These are phyloP conservation scores for Aspergillus hancockii DNA, from an alignment of 495 filamentous ascomycete species.

Conservation along the genomic window DNA sequence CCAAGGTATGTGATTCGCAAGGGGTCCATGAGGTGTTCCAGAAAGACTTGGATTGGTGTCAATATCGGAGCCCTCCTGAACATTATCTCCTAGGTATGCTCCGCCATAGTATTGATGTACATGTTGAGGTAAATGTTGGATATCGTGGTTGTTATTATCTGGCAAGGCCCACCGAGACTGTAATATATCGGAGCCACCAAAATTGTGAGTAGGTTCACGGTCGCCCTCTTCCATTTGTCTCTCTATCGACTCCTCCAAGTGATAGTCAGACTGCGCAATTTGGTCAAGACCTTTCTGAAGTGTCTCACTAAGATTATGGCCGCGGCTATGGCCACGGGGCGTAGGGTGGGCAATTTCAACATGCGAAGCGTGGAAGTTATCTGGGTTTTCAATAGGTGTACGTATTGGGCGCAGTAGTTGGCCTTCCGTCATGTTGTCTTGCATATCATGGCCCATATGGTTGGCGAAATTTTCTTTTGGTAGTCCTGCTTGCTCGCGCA, in stretches of 20 bases:
- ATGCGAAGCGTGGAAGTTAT: constrained; percentile 49
- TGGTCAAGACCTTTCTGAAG: constrained; percentile 82
- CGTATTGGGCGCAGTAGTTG: constrained; percentile 31
- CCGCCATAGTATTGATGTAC: constrained; percentile 40
- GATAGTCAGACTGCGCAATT: constrained; percentile 70
- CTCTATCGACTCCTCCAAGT: constrained; percentile 72
- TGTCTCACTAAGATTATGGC: constrained; percentile 67
- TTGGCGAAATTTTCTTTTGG: constrained; percentile 29
- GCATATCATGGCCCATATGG: constrained; percentile 24
- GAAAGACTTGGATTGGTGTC: constrained; percentile 76
- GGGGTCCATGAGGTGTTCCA: constrained; percentile 56
- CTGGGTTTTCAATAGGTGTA: constrained; percentile 38
- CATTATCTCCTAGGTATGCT: constrained; percentile 36
- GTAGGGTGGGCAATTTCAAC: constrained; percentile 64
- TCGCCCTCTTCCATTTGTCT: constrained; percentile 70
- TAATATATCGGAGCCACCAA: constrained; percentile 36
- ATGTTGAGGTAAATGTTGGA: constrained; percentile 35
- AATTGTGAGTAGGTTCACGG: constrained; percentile 30
- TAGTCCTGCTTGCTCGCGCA: constrained; percentile 19
- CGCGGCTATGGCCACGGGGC: constrained; percentile 58
- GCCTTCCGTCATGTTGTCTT: constrained; percentile 22
- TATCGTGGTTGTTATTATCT: constrained; percentile 23
- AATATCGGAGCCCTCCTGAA: constrained; percentile 64
- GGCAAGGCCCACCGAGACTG: constrained; percentile 43
- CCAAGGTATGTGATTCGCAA: constrained; percentile 40